phyloP scores from a whole-genome alignment of 75 land plant species.

The Larix kaempferi region DNA sequence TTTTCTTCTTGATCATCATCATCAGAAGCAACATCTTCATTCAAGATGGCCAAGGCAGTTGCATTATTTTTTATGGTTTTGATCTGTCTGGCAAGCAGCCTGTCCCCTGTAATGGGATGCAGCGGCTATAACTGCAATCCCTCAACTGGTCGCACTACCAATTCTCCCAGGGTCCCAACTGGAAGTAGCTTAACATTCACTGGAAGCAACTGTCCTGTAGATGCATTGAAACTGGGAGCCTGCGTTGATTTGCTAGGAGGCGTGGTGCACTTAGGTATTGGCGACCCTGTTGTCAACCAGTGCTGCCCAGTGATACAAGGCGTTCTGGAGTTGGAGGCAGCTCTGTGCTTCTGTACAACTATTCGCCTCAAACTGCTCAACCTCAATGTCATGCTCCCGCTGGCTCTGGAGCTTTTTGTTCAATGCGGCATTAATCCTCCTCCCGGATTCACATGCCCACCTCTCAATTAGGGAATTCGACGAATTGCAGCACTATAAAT shows the following conservation, averaged over 20 bases:
- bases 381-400: conserved; percentile 37
- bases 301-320: conserved; percentile 54
- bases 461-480: background rate
- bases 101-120: background rate
- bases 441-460: conserved; percentile 44
- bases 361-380: conserved; percentile 49
- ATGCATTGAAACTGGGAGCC: conserved; percentile 24
- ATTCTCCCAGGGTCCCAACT: no score
- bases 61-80: background rate
- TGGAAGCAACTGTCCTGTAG: conserved; percentile 15
- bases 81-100: background rate
- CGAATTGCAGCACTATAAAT: no score
- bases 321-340: conserved; percentile 45
- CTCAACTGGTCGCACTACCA: background rate
- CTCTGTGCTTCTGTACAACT: conserved; percentile 59
- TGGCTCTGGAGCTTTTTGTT: conserved; percentile 43
- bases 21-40: no score
- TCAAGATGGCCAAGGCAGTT: background rate
- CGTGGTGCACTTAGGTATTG: conserved; percentile 31
- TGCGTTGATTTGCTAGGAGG: conserved; percentile 34
- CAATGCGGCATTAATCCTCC: conserved; percentile 47
- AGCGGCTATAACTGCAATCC: background rate
- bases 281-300: conserved; percentile 21
- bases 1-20: no score
- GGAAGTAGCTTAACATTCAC: no score